These are phyloP conservation scores for Bolboschoenoplectus hybrid DNA, from an alignment of 202 grass and related monocot species.

Conservation along the genomic window DNA sequence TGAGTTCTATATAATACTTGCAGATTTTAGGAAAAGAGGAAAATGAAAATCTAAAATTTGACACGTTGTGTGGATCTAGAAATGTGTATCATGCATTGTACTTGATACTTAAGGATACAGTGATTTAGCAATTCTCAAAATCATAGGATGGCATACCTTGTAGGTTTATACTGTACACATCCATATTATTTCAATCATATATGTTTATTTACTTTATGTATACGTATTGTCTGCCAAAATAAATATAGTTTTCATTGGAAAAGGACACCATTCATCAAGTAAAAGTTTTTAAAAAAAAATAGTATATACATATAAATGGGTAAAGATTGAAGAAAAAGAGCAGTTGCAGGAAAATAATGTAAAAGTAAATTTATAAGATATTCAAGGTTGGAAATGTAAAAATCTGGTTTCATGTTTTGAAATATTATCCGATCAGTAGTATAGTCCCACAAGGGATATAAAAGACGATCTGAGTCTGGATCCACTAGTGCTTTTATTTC, in stretches of 20 bases:
- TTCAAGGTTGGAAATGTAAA: not conserved
- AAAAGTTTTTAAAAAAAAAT: not conserved
- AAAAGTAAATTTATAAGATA: not conserved
- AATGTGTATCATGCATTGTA: not conserved
- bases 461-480: not conserved
- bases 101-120: not conserved
- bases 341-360: not conserved
- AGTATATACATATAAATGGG: not conserved
- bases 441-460: not conserved
- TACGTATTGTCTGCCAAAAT: not conserved
- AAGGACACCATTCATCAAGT: not conserved
- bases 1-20: conserved; percentile 49
- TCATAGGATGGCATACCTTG: conserved; percentile 12
- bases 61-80: not conserved
- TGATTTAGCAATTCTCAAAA: not conserved
- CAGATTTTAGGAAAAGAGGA: conserved; percentile 9
- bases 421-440: not conserved
- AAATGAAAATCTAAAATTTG: not conserved
- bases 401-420: conserved; percentile 11
- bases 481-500: not conserved
- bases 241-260: not conserved
- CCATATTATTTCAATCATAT: not conserved
- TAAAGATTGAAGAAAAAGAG: not conserved
- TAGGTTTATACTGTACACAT: not conserved
- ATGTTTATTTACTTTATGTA: not conserved